Evolutionary conservation across 768 basidiomycete genomes (phyloP), one percentile per base, ranked within the genome.

Genomic region (Trametes coccinea): DNA sequence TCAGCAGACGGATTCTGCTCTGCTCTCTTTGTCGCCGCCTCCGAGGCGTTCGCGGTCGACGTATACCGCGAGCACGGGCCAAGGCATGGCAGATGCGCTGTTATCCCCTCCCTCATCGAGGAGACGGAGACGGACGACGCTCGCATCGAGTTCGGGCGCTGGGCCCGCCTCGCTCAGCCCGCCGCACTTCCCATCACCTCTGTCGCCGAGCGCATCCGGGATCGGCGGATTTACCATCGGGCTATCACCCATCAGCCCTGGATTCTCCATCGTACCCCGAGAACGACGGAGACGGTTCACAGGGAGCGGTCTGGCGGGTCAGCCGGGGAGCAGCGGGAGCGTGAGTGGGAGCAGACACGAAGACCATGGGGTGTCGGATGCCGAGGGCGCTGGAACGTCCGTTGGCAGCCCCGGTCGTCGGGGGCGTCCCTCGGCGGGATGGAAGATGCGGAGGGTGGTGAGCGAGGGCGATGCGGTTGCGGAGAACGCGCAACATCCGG

Each of bases 241-340:
- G 4, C 69, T 92, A 43, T 89, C 88, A 29, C 87, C 90, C 14
- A 75, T 87, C 56, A 89, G 87, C 67, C 90, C 90, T 34, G 90
- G 90, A n/a, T 92, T 91, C 66, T 78, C 81, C n/a, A 80, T 89
- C 48, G 77, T 84, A 54, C 87, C 87, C 22, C 72, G 75, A 49
- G 80, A 83, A 65, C 73, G 84, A 66, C 74, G 82, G 63, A 72
- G 84, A 64, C 73, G 79, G 60, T 59, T 72, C 10, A 82, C 78
- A 64, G 78, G 76, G 31, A 50, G 27, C 37, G 46, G 22, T 5
- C 2, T 72, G 70, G 33, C 65, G 61, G 29, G 73, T 73, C 43
- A 45, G 22, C 14, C 48, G 40, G 61, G 50, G 27, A 54, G 66
- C 63, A 39, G 7, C 17, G 44, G 9, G 16, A 56, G 55, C 27